These are phyloP conservation scores for Schizophyllum commune DNA, from an alignment of 1,284 basidiomycete species.

Conservation along the genomic window DNA sequence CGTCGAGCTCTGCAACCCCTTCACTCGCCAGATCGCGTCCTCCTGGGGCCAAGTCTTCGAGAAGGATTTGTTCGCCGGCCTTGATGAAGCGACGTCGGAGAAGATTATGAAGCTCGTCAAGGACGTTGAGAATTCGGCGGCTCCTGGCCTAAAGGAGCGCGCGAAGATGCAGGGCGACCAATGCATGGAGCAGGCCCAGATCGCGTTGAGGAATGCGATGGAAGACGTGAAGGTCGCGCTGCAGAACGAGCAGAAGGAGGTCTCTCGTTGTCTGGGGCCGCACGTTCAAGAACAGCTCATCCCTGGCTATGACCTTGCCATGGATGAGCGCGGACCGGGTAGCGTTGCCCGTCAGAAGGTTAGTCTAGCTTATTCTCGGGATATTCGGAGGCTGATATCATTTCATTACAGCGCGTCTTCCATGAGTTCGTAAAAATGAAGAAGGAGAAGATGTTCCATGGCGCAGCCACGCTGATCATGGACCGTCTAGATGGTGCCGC, in stretches of 20 bases:
- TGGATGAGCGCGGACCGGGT: constrained; percentile 45
- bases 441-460: constrained; percentile 46
- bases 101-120: constrained; percentile 36
- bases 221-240: constrained; percentile 42
- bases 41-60: constrained; percentile 56
- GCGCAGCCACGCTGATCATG: constrained; percentile 43
- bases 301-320: constrained; percentile 43
- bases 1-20: constrained; percentile 46
- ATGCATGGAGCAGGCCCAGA: constrained; percentile 43
- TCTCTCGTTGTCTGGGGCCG: constrained; percentile 48
- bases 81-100: constrained; percentile 30
- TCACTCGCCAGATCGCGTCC: constrained; percentile 50
- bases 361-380: neutral
- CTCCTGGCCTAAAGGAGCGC: constrained; percentile 43
- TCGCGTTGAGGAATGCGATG: constrained; percentile 40
- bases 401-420: constrained; percentile 33
- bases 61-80: constrained; percentile 45
- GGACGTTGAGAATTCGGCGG: constrained; percentile 44
- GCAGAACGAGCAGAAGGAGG: constrained; percentile 48
- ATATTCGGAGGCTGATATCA: neutral
- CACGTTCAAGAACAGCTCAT: constrained; percentile 44
- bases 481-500: constrained; percentile 37
- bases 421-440: constrained; percentile 31
- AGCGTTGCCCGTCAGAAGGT: constrained; percentile 58
- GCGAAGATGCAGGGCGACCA: constrained; percentile 40